A percentile compares a stretch with the other conserved stretches of the same genome.
These are phyloP conservation scores for Trametes punicea DNA, from an alignment of 768 basidiomycete species.

Conservation along the genomic window DNA sequence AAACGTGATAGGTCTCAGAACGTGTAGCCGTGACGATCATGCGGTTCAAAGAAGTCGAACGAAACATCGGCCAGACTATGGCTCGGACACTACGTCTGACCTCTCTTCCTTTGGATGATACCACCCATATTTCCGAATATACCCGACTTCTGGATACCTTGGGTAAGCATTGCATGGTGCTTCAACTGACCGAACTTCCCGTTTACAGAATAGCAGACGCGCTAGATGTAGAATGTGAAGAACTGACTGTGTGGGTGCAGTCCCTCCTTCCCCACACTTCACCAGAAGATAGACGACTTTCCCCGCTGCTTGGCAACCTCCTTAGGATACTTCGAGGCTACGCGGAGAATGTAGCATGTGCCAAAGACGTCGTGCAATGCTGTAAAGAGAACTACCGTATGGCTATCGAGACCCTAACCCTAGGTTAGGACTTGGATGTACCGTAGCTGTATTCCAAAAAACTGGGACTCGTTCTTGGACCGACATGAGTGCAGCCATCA, in stretches of 20 bases:
- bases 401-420: constrained; percentile 15
- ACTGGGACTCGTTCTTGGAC: constrained; percentile 10
- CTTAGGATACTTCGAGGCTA: not conserved
- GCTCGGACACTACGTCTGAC: constrained; percentile 3
- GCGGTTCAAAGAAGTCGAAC: constrained; percentile 4
- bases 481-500: constrained; percentile 33
- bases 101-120: constrained; percentile 7
- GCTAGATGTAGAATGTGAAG: constrained; percentile 4
- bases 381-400: constrained; percentile 17
- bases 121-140: constrained; percentile 9
- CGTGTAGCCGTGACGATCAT: not conserved
- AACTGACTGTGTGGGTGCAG: not conserved
- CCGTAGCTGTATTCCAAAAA: constrained; percentile 1
- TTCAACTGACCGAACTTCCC: not conserved
- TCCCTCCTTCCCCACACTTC: not conserved
- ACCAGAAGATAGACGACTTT: not conserved
- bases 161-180: constrained; percentile 11
- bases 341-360: not conserved
- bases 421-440: constrained; percentile 9
- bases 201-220: constrained; percentile 1
- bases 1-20: not conserved
- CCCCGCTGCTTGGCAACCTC: not conserved
- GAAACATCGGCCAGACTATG: not conserved
- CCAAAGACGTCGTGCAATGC: constrained; percentile 4
- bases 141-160: constrained; percentile 6